Evolutionary conservation across 78 protist species (phyloP).

Genomic region (Dictyostelium brefeldianum): DNA sequence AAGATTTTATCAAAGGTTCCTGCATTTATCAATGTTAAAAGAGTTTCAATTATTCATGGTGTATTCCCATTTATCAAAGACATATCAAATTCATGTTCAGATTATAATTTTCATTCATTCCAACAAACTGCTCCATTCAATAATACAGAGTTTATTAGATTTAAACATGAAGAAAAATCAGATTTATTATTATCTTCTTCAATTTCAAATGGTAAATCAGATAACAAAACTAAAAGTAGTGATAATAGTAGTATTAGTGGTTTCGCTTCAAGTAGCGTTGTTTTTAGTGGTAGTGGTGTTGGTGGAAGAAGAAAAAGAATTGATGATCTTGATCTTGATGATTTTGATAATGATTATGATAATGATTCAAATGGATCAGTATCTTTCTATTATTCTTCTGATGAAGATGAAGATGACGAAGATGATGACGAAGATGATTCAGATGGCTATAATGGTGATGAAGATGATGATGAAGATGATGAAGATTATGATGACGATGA

Average conservation of each 20-base stretch:
- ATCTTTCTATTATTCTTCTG: neutral
- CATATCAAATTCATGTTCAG: neutral
- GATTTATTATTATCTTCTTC: neutral
- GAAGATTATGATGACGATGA: no score
- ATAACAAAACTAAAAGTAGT: no score
- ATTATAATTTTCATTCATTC: neutral
- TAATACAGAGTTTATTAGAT: neutral
- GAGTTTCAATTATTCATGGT: neutral
- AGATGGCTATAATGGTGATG: neutral
- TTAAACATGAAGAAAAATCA: neutral
- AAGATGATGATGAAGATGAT: neutral
- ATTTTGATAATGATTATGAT: neutral
- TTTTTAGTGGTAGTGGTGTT: no score
- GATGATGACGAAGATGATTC: neutral
- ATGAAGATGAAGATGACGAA: neutral
- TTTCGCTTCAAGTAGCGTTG: no score
- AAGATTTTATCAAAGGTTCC: neutral
- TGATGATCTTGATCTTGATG: neutral
- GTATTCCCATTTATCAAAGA: neutral
- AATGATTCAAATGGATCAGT: neutral
- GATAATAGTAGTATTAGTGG: no score
- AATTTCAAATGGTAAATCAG: no score
- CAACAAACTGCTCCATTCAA: neutral
- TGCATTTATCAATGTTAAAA: neutral
- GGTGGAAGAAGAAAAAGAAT: neutral